Conservation (phyloP, 257 asterid genomes). For the Solanum appendiculatum region DNA sequence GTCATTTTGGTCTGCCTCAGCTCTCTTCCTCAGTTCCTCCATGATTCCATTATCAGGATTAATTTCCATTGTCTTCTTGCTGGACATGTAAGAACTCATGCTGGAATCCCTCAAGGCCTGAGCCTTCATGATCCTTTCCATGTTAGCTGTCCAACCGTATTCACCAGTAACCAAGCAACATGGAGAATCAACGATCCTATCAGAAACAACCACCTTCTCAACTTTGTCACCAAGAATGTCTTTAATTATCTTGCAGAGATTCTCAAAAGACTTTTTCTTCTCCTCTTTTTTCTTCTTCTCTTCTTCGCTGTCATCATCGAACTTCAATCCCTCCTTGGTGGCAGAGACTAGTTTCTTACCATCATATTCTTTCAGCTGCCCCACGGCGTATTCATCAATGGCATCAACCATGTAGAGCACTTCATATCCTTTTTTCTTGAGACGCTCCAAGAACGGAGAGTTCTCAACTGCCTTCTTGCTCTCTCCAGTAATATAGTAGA, state of each 20-base stretch:
- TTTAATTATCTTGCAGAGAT: conserved; percentile 59
- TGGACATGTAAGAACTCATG: conserved; percentile 78
- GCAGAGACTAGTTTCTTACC: conserved; percentile 81
- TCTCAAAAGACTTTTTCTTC: conserved; percentile 60
- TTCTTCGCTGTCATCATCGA: conserved; percentile 60
- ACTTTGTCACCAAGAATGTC: conserved; percentile 68
- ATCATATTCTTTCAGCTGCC: conserved; percentile 66
- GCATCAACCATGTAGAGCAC: conserved; percentile 79
- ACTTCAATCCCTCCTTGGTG: conserved; percentile 69
- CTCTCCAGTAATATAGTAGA: conserved; percentile 71
- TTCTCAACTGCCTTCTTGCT: conserved; percentile 75
- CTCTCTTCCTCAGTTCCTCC: conserved; percentile 79
- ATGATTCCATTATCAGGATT: conserved; percentile 76
- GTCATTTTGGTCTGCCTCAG: conserved; percentile 68
- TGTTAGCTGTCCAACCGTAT: conserved; percentile 73
- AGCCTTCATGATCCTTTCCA: conserved; percentile 80
- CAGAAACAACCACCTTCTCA: conserved; percentile 66
- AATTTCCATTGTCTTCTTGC: conserved; percentile 87
- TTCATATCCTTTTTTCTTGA: conserved; percentile 76
- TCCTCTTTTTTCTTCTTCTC: conserved; percentile 61
- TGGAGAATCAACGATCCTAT: conserved; percentile 74
- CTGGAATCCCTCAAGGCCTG: conserved; percentile 70
- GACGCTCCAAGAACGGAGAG: conserved; percentile 68
- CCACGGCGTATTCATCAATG: conserved; percentile 69
- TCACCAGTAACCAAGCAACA: conserved; percentile 78